These are phyloP conservation scores for Nakazawaea populi DNA, from an alignment of 805 yeast species.

Conservation along the genomic window DNA sequence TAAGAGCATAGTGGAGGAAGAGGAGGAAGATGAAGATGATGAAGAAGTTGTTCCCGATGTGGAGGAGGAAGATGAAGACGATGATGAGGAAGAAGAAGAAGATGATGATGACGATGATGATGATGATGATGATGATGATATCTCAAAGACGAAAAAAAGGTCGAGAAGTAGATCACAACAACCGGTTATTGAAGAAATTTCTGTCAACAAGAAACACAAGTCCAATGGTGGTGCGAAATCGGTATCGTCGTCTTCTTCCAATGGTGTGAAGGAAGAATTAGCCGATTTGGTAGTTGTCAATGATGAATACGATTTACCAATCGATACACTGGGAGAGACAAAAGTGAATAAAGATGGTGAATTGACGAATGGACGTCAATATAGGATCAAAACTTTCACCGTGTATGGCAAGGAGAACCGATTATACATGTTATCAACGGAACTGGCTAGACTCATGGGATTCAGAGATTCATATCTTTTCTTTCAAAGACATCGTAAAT, in stretches of 20 bases:
- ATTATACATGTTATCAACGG: slow-evolving; percentile 87
- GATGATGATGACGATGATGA: slow-evolving; percentile 17
- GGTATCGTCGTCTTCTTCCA: neutral
- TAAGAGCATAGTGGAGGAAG: slow-evolving; percentile 23
- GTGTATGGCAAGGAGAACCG: slow-evolving; percentile 61
- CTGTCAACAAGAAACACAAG: too few relatives aligned
- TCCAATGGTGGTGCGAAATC: too few relatives aligned
- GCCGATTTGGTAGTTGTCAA: slow-evolving; percentile 50
- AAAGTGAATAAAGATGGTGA: slow-evolving; percentile 68
- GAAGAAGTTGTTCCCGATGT: slow-evolving; percentile 20
- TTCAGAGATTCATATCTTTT: slow-evolving; percentile 86
- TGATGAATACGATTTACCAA: slow-evolving; percentile 75
- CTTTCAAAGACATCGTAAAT: slow-evolving; percentile 76
- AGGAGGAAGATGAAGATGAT: slow-evolving; percentile 23
- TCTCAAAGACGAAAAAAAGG: slow-evolving; percentile 14
- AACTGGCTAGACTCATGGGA: slow-evolving; percentile 93
- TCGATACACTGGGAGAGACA: slow-evolving; percentile 71
- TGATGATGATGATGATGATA: slow-evolving; percentile 14
- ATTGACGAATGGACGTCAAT: slow-evolving; percentile 67
- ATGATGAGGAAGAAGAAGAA: slow-evolving; percentile 18
- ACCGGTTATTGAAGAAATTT: too few relatives aligned
- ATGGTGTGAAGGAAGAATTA: slow-evolving; percentile 15
- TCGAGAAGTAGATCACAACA: slow-evolving; percentile 6
- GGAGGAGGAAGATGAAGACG: slow-evolving; percentile 20
- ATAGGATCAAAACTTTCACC: slow-evolving; percentile 64